These are phyloP conservation scores for Heterobasidion parviporum DNA, from an alignment of 1,284 basidiomycete species.

Conservation along the genomic window DNA sequence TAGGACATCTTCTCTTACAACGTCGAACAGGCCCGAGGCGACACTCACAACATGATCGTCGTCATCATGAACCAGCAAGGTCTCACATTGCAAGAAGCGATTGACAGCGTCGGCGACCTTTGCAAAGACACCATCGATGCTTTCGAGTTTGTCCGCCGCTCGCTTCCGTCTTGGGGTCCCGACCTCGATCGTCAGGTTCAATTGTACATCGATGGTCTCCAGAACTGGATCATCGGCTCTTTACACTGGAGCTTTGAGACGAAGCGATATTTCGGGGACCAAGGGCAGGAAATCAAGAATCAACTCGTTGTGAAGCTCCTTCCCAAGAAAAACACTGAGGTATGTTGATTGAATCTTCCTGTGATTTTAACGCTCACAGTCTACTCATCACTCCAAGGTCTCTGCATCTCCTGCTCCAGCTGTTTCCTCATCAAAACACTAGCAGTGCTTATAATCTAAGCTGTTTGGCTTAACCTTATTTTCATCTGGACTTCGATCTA, in stretches of 20 bases:
- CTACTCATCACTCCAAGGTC: neutral
- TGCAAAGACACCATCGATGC: slow-evolving; percentile 28
- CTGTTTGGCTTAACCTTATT: too few relatives aligned
- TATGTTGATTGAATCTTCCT: too few relatives aligned
- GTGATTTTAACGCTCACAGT: neutral
- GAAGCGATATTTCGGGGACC: slow-evolving; percentile 31
- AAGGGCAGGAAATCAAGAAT: slow-evolving; percentile 24
- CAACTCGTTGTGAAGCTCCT: slow-evolving; percentile 24
- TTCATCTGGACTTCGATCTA: too few relatives aligned
- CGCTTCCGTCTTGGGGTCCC: slow-evolving; percentile 29
- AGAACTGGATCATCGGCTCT: slow-evolving; percentile 32
- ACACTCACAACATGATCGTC: slow-evolving; percentile 36
- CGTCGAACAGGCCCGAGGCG: slow-evolving; percentile 32
- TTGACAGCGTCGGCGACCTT: slow-evolving; percentile 31
- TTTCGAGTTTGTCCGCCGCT: slow-evolving; percentile 22
- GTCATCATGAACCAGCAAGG: slow-evolving; percentile 26
- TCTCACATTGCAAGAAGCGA: slow-evolving; percentile 28
- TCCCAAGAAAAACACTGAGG: neutral
- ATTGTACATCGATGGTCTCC: slow-evolving; percentile 27
- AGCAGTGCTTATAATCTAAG: too few relatives aligned
- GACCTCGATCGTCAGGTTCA: slow-evolving; percentile 25
- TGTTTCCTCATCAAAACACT: too few relatives aligned
- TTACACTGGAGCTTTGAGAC: slow-evolving; percentile 34
- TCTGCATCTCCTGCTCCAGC: too few relatives aligned
- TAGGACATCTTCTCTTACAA: slow-evolving; percentile 38